Conservation (phyloP, 495 filamentous ascomycete species). For the Neurospora sp. region DNA sequence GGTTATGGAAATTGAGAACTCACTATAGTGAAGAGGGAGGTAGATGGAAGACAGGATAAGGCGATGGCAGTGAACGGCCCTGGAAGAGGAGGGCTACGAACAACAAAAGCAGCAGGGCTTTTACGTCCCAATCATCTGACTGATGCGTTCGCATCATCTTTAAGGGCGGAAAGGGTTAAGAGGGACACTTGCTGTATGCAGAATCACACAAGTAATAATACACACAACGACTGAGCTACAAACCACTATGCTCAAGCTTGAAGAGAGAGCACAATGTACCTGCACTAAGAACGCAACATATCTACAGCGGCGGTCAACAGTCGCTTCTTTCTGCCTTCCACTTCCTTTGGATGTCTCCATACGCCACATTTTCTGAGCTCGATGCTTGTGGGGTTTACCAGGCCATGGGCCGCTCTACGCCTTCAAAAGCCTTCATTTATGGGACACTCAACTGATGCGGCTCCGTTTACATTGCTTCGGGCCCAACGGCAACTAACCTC, state of each 20-base stretch:
- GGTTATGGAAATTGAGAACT: constrained; percentile 48
- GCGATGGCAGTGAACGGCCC: not conserved
- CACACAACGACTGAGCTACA: not conserved
- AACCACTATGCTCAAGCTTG: not conserved
- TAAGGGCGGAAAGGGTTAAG: not conserved
- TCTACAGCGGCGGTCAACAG: not conserved
- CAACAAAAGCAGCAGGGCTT: not conserved
- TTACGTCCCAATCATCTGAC: not conserved
- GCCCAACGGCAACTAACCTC: not conserved
- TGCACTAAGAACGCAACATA: not conserved
- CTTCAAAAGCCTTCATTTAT: not conserved
- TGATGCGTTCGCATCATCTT: not conserved
- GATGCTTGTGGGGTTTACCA: not conserved
- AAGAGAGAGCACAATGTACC: not conserved
- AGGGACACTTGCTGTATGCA: not conserved
- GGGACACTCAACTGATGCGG: not conserved
- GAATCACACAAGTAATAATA: not conserved
- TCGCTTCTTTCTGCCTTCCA: not conserved
- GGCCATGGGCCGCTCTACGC: not conserved
- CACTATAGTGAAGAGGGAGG: constrained; percentile 18
- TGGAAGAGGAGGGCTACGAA: not conserved
- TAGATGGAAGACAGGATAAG: not conserved
- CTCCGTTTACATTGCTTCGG: not conserved
- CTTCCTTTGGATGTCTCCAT: not conserved
- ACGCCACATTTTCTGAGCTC: not conserved